phyloP scores from a whole-genome alignment of 306 rosid species.

The Castanea mollissima region DNA sequence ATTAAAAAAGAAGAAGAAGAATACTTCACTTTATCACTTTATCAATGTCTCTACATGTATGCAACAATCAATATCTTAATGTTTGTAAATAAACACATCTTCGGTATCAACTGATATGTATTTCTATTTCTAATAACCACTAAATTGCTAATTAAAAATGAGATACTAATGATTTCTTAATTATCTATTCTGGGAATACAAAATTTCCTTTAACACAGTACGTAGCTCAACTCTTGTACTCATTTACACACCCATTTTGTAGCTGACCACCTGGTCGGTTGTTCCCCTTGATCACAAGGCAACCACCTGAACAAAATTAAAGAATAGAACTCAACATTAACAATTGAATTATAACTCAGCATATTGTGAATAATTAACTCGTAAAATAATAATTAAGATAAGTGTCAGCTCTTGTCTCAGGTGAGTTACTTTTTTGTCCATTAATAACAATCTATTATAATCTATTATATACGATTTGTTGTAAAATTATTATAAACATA shows the following conservation, averaged over 20 bases:
- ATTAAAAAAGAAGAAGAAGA: too few species aligned
- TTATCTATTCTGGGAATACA: not conserved
- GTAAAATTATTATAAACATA: too few species aligned
- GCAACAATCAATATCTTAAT: not conserved
- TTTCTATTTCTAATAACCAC: not conserved
- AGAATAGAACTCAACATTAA: not conserved
- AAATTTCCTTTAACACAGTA: slow-evolving; percentile 33
- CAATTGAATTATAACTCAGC: not conserved
- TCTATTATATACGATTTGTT: too few species aligned
- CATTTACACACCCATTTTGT: slow-evolving; percentile 85
- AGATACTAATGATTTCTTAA: not conserved
- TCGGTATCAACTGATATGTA: not conserved
- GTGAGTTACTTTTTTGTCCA: too few species aligned
- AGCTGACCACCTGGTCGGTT: slow-evolving; percentile 63
- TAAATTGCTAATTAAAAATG: not conserved
- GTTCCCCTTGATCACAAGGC: slow-evolving; percentile 90
- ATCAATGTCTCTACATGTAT: not conserved
- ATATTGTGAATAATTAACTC: not conserved
- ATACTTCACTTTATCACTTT: not conserved
- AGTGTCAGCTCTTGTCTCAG: not conserved
- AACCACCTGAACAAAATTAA: slow-evolving; percentile 71
- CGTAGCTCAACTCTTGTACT: slow-evolving; percentile 59
- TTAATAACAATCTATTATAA: too few species aligned
- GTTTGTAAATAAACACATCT: not conserved
- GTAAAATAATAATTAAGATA: not conserved